phyloP scores from a whole-genome alignment of 108 stramenopile species.

The Fistulifera pelliculosa region DNA sequence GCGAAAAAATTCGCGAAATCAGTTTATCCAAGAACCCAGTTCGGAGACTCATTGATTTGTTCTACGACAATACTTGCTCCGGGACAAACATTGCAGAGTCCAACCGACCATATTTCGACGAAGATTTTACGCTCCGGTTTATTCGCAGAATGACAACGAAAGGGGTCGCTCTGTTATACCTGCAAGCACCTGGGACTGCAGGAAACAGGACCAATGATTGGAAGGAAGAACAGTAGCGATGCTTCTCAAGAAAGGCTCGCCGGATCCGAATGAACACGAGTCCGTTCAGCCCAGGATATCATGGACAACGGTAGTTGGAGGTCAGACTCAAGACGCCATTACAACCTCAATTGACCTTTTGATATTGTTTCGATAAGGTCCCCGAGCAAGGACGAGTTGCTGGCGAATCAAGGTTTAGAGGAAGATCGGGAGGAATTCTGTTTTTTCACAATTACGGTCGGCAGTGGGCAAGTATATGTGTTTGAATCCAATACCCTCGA shows the following conservation, averaged over 20 bases:
- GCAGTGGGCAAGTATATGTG: slow-evolving; percentile 45
- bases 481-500: slow-evolving; percentile 49
- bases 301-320: slow-evolving; percentile 50
- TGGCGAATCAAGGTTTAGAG: slow-evolving; percentile 2
- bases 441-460: slow-evolving; percentile 65
- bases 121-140: slow-evolving; percentile 11
- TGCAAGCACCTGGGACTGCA: slow-evolving; percentile 6
- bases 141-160: neutral
- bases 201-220: slow-evolving; percentile 6
- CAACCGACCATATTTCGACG: slow-evolving; percentile 8
- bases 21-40: too few species aligned
- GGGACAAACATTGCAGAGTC: neutral
- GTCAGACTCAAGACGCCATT: slow-evolving; percentile 19
- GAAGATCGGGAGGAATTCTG: slow-evolving; percentile 13
- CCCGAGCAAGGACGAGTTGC: slow-evolving; percentile 5
- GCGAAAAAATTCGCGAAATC: too few species aligned
- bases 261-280: neutral
- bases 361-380: slow-evolving; percentile 43
- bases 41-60: too few species aligned
- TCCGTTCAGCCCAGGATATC: slow-evolving; percentile 37
- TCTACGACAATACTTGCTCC: neutral
- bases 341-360: slow-evolving; percentile 29
- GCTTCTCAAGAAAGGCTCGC: neutral
- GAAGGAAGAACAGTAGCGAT: slow-evolving; percentile 7
- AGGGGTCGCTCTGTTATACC: slow-evolving; percentile 5